Conservation (phyloP, 2,329 filamentous ascomycete genomes). For the Phaeosphaeriaceae sp. region DNA sequence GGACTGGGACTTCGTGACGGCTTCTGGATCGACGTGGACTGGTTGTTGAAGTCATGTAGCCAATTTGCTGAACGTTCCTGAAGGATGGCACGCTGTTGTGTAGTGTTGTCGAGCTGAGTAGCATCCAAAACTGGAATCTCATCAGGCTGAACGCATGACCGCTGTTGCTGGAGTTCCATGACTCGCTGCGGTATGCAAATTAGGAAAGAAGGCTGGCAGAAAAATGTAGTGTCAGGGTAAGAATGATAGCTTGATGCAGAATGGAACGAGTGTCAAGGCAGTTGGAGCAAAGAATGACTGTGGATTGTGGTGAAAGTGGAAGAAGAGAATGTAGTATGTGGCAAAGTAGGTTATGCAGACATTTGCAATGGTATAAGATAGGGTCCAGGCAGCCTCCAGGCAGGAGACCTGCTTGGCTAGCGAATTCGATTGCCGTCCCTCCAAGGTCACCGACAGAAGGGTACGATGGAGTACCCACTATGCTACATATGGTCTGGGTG, state of each 20-base stretch:
- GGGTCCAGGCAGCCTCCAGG: slow-evolving; percentile 25
- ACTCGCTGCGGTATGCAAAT: slow-evolving; percentile 27
- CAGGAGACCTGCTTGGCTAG: slow-evolving; percentile 35
- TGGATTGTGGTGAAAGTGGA: slow-evolving; percentile 40
- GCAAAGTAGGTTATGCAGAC: slow-evolving; percentile 29
- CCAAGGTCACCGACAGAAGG: slow-evolving; percentile 31
- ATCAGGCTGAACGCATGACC: slow-evolving; percentile 51
- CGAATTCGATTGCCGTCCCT: slow-evolving; percentile 28
- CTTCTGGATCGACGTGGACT: slow-evolving; percentile 35
- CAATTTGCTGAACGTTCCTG: slow-evolving; percentile 54
- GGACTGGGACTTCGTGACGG: slow-evolving; percentile 36
- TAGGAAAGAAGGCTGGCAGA: slow-evolving; percentile 17
- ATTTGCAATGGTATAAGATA: slow-evolving; percentile 42
- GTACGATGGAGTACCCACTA: slow-evolving; percentile 39
- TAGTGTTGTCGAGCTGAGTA: slow-evolving; percentile 20
- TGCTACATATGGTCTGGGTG: slow-evolving; percentile 30
- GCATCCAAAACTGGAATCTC: slow-evolving; percentile 50
- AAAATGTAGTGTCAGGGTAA: slow-evolving; percentile 46
- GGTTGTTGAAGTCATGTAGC: slow-evolving; percentile 38
- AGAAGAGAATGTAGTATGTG: slow-evolving; percentile 42
- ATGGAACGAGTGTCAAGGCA: slow-evolving; percentile 52
- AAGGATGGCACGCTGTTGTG: slow-evolving; percentile 39
- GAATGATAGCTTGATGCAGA: slow-evolving; percentile 43
- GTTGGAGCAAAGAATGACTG: slow-evolving; percentile 56
- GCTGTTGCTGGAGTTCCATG: slow-evolving; percentile 45